Percentiles rank a stretch among this genome's conserved stretches.
These are phyloP conservation scores for Triticum dicoccoides DNA, from an alignment of 176 grass and related monocot species.

Conservation along the genomic window DNA sequence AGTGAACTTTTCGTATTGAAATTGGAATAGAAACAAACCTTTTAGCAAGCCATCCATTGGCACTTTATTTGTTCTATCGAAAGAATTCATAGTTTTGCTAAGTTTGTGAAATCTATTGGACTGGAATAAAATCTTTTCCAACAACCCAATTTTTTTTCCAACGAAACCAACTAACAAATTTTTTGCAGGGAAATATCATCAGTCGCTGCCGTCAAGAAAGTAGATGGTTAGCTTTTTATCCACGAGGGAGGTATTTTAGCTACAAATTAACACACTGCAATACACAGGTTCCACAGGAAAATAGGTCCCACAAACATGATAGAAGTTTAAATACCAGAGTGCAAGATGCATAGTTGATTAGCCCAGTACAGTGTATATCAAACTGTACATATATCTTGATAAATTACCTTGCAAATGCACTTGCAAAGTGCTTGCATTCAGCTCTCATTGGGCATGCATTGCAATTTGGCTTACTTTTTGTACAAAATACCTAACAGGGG, in stretches of 20 bases:
- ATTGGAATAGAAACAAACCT: not conserved
- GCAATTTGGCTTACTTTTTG: constrained; percentile 73
- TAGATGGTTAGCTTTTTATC: constrained; percentile 8
- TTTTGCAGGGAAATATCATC: not conserved
- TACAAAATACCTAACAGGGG: constrained; percentile 52
- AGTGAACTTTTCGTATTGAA: not conserved
- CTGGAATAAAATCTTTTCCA: not conserved
- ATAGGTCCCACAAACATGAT: not conserved
- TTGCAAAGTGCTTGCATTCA: constrained; percentile 68
- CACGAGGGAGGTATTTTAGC: constrained; percentile 1
- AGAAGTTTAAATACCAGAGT: not conserved
- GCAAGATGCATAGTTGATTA: constrained; percentile 1
- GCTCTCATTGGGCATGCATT: constrained; percentile 71
- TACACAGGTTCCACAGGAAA: not conserved
- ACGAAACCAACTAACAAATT: not conserved
- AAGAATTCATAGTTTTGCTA: constrained; percentile 6
- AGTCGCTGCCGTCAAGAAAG: constrained; percentile 10
- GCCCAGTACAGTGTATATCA: not conserved
- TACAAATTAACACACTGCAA: not conserved
- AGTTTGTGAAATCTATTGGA: constrained; percentile 9
- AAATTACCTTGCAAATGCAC: constrained; percentile 65
- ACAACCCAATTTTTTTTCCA: not conserved
- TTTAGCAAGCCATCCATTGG: not conserved
- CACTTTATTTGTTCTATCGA: not conserved
- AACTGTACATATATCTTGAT: not conserved